Evolutionary conservation across 2,329 filamentous ascomycete genomes (phyloP).

Genomic region (Colletotrichum sp.): DNA sequence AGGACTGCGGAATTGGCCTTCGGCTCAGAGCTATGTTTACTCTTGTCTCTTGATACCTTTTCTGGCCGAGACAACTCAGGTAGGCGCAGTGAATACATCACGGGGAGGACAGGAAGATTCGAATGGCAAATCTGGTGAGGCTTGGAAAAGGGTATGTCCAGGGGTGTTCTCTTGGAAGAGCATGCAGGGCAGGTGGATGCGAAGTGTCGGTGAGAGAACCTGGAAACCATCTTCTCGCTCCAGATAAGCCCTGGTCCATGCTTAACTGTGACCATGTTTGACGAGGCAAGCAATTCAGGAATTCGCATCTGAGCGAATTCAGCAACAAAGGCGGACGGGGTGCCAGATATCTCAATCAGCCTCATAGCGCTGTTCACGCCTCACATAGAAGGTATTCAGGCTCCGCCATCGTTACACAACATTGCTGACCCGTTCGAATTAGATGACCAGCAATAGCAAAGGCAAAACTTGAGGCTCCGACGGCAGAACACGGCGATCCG

Average conservation of each 20-base stretch:
- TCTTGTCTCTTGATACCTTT: neutral
- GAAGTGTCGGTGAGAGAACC: slow-evolving; percentile 12
- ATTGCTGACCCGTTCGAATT: neutral
- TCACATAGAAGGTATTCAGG: neutral
- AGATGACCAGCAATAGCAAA: neutral
- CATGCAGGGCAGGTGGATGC: neutral
- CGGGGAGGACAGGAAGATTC: neutral
- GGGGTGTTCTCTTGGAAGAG: neutral
- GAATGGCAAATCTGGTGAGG: neutral
- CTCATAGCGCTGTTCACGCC: neutral
- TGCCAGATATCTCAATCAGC: neutral
- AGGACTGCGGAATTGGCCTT: neutral
- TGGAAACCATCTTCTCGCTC: neutral
- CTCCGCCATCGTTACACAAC: neutral
- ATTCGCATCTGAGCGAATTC: neutral
- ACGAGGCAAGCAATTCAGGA: neutral
- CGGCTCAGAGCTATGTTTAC: neutral
- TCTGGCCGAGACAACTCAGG: neutral
- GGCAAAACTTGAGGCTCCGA: neutral
- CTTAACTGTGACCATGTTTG: neutral
- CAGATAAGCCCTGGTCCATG: neutral
- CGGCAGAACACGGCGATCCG: neutral
- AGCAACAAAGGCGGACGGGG: neutral
- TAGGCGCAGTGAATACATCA: neutral
- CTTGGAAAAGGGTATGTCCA: neutral